These are phyloP conservation scores for Blastomyces percursus DNA, from an alignment of 2,329 filamentous ascomycete species.

Conservation along the genomic window DNA sequence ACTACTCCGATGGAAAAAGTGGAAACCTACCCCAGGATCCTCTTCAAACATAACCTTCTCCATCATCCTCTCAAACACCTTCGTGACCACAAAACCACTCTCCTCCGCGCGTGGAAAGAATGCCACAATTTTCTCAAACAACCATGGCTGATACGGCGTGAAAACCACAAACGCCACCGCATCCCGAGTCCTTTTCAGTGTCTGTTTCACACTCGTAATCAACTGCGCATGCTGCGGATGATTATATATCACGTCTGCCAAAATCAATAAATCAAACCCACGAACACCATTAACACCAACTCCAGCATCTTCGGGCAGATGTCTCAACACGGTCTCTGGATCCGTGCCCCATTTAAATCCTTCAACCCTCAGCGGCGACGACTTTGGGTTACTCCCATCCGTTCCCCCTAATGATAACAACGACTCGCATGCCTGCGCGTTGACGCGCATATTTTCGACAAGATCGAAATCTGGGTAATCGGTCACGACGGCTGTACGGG, in stretches of 20 bases:
- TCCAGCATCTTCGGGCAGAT: constrained; percentile 33
- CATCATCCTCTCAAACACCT: constrained; percentile 70
- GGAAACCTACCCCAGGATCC: constrained; percentile 57
- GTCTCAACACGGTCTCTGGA: constrained; percentile 45
- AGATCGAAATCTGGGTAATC: constrained; percentile 82
- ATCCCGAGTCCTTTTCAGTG: constrained; percentile 46
- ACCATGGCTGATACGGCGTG: constrained; percentile 86
- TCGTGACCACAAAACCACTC: constrained; percentile 63
- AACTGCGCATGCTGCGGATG: constrained; percentile 77
- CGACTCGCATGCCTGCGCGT: constrained; percentile 51
- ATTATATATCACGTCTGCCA: constrained; percentile 84
- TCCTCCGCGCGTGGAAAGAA: constrained; percentile 72
- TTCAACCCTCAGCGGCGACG: constrained; percentile 44
- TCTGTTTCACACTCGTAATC: constrained; percentile 57
- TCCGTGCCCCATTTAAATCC: constrained; percentile 79
- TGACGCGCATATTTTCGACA: constrained; percentile 66
- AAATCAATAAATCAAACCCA: constrained; percentile 67
- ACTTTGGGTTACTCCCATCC: constrained; percentile 14
- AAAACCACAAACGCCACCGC: constrained; percentile 78
- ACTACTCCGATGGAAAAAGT: background rate
- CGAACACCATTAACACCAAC: constrained; percentile 7
- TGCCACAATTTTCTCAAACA: constrained; percentile 68
- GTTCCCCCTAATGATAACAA: constrained; percentile 18
- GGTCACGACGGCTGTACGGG: constrained; percentile 60
- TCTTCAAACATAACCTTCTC: constrained; percentile 81